phyloP scores from a whole-genome alignment of 352 stramenopile species.

The Aphanomyces stellatus region DNA sequence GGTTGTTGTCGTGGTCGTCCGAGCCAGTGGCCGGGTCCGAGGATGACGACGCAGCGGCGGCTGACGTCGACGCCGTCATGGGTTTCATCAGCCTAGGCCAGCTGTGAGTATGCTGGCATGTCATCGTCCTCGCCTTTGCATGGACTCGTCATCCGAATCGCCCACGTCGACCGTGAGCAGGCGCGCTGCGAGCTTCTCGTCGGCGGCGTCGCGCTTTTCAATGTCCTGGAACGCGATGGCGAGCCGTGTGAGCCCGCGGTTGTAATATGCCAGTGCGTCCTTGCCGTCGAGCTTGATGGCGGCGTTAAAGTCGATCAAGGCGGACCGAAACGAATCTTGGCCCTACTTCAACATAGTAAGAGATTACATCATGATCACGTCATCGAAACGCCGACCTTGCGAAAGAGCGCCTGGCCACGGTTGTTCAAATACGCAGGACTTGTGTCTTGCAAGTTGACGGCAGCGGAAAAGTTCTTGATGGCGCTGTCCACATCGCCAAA shows the following conservation, averaged over 20 bases:
- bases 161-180: not conserved
- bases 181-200: not conserved
- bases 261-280: constrained; percentile 69
- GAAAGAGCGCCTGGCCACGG: constrained; percentile 61
- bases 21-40: not conserved
- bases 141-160: not conserved
- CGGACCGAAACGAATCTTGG: constrained; percentile 27
- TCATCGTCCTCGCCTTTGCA: no score
- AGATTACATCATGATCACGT: not conserved
- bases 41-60: not conserved
- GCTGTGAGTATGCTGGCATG: no score
- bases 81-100: no score
- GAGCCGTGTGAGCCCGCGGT: constrained; percentile 55
- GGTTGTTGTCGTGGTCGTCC: not conserved
- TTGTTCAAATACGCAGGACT: constrained; percentile 57
- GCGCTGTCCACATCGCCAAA: constrained; percentile 40
- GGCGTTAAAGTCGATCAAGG: constrained; percentile 56
- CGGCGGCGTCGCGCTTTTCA: not conserved
- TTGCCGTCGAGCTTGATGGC: constrained; percentile 66
- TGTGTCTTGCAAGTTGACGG: constrained; percentile 52
- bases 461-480: constrained; percentile 47
- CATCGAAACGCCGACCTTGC: constrained; percentile 30
- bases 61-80: not conserved
- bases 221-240: constrained; percentile 46
- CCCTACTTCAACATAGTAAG: not conserved